Conservation (phyloP, 129 eudicot genomes). For the Tagetes patula region DNA sequence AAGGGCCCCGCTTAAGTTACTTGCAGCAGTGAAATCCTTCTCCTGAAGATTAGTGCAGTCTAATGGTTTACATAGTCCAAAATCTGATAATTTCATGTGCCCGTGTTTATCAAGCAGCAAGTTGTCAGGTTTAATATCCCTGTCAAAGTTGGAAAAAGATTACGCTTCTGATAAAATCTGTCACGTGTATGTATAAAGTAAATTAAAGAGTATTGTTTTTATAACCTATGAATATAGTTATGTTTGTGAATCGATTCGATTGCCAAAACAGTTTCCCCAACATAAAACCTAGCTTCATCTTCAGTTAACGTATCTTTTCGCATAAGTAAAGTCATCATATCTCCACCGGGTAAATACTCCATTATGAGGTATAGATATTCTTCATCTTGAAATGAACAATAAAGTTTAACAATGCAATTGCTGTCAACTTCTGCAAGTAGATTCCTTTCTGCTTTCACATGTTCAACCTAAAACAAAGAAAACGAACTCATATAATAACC, state of each 20-base stretch:
- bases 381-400: constrained; percentile 87
- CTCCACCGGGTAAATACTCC: constrained; percentile 90
- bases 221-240: constrained; percentile 56
- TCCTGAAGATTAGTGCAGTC: constrained; percentile 88
- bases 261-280: constrained; percentile 40
- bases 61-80: constrained; percentile 77
- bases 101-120: constrained; percentile 72
- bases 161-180: constrained; percentile 14
- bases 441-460: constrained; percentile 89
- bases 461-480: constrained; percentile 56
- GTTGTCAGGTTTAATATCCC: constrained; percentile 88
- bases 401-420: constrained; percentile 83
- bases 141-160: constrained; percentile 26
- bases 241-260: constrained; percentile 78
- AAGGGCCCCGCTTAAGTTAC: constrained; percentile 83
- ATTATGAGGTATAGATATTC: constrained; percentile 82
- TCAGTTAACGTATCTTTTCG: constrained; percentile 72
- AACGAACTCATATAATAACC: not conserved
- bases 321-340: constrained; percentile 83
- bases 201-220: not conserved
- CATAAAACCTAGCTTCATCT: constrained; percentile 62
- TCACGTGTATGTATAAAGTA: not conserved
- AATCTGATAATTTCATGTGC: constrained; percentile 82
- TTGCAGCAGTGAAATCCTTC: constrained; percentile 73
- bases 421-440: constrained; percentile 83